Percentiles rank a stretch among this genome's conserved stretches.
These are phyloP conservation scores for Pulveroboletus sp. DNA, from an alignment of 768 basidiomycete genomes.

Conservation along the genomic window DNA sequence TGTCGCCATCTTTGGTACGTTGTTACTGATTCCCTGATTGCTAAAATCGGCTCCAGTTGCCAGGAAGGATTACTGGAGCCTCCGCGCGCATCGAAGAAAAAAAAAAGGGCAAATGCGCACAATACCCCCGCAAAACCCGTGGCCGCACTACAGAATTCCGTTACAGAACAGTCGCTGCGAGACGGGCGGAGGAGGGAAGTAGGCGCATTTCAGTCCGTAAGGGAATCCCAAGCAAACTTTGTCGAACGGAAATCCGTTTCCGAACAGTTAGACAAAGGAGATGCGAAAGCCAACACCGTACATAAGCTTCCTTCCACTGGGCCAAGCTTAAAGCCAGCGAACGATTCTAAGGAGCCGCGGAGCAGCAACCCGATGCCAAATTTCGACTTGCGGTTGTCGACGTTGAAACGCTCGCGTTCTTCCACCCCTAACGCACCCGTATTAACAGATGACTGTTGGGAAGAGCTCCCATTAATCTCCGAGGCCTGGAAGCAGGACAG, in stretches of 20 bases:
- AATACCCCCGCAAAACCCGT: constrained; percentile 4
- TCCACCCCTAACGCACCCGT: constrained; percentile 5
- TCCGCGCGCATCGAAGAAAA: constrained; percentile 38
- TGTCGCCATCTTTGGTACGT: constrained; percentile 74
- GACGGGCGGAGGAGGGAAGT: constrained; percentile 1
- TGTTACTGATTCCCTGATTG: neutral
- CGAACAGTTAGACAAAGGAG: constrained; percentile 41
- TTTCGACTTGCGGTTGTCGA: constrained; percentile 50
- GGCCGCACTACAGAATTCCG: neutral
- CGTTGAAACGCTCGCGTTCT: constrained; percentile 23
- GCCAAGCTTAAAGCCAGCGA: constrained; percentile 45
- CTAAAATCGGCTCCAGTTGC: constrained; percentile 49
- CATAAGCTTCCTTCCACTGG: constrained; percentile 36
- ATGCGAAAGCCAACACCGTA: constrained; percentile 42
- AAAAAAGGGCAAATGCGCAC: constrained; percentile 20
- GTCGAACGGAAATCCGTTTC: constrained; percentile 28
- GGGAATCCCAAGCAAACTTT: constrained; percentile 24
- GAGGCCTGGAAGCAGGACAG: constrained; percentile 33
- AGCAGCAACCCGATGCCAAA: constrained; percentile 34
- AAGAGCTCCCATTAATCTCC: constrained; percentile 33
- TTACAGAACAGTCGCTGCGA: constrained; percentile 1
- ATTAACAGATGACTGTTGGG: constrained; percentile 31
- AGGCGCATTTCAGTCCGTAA: neutral
- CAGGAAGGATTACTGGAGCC: constrained; percentile 64
- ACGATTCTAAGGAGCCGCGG: constrained; percentile 3